These are phyloP conservation scores for Plasmodium billcollinsi DNA, from an alignment of 169 alveolate genomes.

Conservation along the genomic window DNA sequence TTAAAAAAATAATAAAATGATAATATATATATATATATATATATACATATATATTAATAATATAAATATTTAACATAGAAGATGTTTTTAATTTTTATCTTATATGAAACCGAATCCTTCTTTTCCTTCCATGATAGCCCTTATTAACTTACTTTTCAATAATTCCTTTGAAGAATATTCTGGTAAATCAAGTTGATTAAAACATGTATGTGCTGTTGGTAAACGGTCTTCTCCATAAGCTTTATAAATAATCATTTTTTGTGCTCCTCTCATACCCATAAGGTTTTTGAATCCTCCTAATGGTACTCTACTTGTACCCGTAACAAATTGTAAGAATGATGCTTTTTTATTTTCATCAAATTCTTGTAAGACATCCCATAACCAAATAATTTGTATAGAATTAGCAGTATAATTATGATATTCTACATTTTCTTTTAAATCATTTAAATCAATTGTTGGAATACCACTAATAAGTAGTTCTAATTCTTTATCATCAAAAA, in stretches of 20 bases:
- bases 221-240: slow-evolving; percentile 94
- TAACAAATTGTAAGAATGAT: slow-evolving; percentile 91
- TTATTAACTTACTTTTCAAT: slow-evolving; percentile 90
- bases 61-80: neutral
- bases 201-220: slow-evolving; percentile 99
- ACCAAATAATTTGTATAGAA: slow-evolving; percentile 93
- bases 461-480: slow-evolving; percentile 97
- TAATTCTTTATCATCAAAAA: slow-evolving; percentile 95
- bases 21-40: slow-evolving; percentile 2
- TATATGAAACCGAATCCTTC: slow-evolving; percentile 97
- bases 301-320: slow-evolving; percentile 95
- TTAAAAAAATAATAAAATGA: neutral
- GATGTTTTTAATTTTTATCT: neutral
- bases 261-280: slow-evolving; percentile 99
- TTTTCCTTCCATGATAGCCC: slow-evolving; percentile 96
- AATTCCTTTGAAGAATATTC: slow-evolving; percentile 96
- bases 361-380: slow-evolving; percentile 95
- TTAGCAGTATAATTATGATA: slow-evolving; percentile 94
- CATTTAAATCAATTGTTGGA: slow-evolving; percentile 98
- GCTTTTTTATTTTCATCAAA: slow-evolving; percentile 95
- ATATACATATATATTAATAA: neutral
- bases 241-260: slow-evolving; percentile 96
- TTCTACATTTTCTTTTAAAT: slow-evolving; percentile 95
- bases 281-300: slow-evolving; percentile 98
- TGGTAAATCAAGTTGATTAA: slow-evolving; percentile 98